Evolutionary conservation across 768 basidiomycete species (phyloP), one percentile per base, ranked within the genome.

Genomic region (Hysterangium stoloniferum): DNA sequence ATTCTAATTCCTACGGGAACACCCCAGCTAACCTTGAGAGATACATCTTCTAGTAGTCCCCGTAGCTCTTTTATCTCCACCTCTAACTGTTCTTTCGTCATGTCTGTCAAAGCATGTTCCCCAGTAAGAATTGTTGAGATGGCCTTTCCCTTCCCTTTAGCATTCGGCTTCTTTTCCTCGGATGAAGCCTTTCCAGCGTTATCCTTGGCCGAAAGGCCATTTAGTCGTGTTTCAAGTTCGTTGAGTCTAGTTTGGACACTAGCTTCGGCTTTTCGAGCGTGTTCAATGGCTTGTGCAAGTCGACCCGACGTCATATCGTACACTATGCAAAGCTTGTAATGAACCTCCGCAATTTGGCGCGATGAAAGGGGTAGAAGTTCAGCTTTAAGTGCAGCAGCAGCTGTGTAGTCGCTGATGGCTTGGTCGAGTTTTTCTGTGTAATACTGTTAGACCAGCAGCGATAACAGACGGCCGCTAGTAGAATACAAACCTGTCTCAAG

Each of bases 271-370:
- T 78, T 77, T 64, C 87, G 80, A 1, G 86, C 90, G 51, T 96
- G 89, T 12, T 64, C 57, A 36, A 97, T 86, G 2, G 94, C 84
- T 51, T 90, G 87, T 12, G 81, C 73, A 4, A 94, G 79, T 9
- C 85, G 78, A 3, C 89, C 88, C 0, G 92, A 79, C 1, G 89
- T 92, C 54, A 95, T 78, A 63, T 97, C 94, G 34, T 93, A 82
- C 11, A 88, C 92, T 63, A 95, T 90, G 61, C 88, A 91, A 55
- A 97, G 76, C 62, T 94, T 93, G 63, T 92, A 96, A 64, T 96
- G 91, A 5, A 84, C 90, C 62, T 93, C 91, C 0, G 94, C 91
- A 57, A 96, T 84, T 58, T 94, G 88, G 37, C 94, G 84, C 4
- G 91, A 93, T n/a, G 86, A 86, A n/a, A 71, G 63, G 0, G 94